These are phyloP conservation scores for Russula lepida DNA, from an alignment of 768 basidiomycete species.

Conservation along the genomic window DNA sequence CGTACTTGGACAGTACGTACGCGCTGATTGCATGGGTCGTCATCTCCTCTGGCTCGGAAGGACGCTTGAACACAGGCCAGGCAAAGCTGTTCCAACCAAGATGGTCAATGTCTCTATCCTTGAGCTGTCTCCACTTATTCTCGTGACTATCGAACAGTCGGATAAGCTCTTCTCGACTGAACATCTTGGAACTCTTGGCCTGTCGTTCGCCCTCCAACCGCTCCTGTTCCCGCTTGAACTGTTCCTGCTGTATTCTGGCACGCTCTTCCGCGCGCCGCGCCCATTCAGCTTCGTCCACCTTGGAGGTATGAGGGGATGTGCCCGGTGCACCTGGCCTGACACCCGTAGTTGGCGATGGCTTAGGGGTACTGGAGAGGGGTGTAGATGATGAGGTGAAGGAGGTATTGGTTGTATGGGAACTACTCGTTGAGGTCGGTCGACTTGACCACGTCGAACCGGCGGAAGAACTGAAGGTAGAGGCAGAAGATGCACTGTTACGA, in stretches of 20 bases:
- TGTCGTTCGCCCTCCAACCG: slow-evolving; percentile 40
- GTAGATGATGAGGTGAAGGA: slow-evolving; percentile 10
- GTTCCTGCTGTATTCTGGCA: slow-evolving; percentile 56
- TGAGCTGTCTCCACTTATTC: slow-evolving; percentile 45
- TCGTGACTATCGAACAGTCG: slow-evolving; percentile 55
- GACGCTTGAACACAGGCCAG: slow-evolving; percentile 61
- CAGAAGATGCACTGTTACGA: slow-evolving; percentile 21
- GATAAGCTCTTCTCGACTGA: slow-evolving; percentile 49
- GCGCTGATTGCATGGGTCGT: slow-evolving; percentile 46
- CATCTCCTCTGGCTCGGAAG: slow-evolving; percentile 52
- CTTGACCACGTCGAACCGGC: slow-evolving; percentile 19
- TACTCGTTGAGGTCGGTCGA: slow-evolving; percentile 17
- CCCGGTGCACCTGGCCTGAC: slow-evolving; percentile 15
- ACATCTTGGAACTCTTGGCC: slow-evolving; percentile 32
- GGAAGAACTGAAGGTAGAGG: slow-evolving; percentile 18
- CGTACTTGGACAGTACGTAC: slow-evolving; percentile 52
- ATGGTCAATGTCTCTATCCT: slow-evolving; percentile 30
- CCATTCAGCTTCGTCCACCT: slow-evolving; percentile 45
- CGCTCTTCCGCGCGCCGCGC: slow-evolving; percentile 56
- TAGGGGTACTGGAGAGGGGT: slow-evolving; percentile 8
- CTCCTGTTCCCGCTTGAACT: slow-evolving; percentile 62
- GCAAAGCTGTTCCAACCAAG: slow-evolving; percentile 63
- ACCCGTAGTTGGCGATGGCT: slow-evolving; percentile 4
- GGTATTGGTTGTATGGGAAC: slow-evolving; percentile 13
- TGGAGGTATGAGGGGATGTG: slow-evolving; percentile 21